phyloP scores from a whole-genome alignment of 768 basidiomycete species.

The Tricholoma sp. region DNA sequence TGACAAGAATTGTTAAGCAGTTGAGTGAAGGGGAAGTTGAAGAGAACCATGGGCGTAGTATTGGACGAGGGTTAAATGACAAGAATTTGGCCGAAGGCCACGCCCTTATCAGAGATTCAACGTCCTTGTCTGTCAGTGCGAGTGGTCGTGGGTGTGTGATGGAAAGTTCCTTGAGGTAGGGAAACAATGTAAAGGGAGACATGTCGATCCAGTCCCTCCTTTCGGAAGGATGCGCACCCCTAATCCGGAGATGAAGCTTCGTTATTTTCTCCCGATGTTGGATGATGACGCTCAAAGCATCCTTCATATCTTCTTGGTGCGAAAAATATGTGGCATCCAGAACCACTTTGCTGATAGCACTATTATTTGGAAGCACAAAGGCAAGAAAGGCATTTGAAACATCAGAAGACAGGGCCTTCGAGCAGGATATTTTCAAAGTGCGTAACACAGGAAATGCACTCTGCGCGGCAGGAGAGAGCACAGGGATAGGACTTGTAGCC shows the following conservation, averaged over 20 bases:
- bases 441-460: neutral
- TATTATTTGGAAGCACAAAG: neutral
- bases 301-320: neutral
- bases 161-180: neutral
- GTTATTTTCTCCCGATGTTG: neutral
- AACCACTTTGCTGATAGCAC: neutral
- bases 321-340: neutral
- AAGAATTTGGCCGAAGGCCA: slow-evolving; percentile 2
- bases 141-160: slow-evolving; percentile 5
- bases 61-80: slow-evolving; percentile 1
- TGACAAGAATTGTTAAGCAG: neutral
- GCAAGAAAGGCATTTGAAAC: neutral
- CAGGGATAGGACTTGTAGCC: neutral
- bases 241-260: slow-evolving; percentile 1
- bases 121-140: neutral
- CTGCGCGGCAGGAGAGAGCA: neutral
- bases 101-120: neutral
- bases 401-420: neutral
- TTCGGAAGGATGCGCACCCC: neutral
- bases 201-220: slow-evolving; percentile 3
- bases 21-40: neutral
- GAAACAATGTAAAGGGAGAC: neutral
- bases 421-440: slow-evolving; percentile 1
- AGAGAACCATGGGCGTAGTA: neutral
- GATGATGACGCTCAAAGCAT: neutral